Evolutionary conservation across 805 yeast genomes (phyloP), one percentile per base, ranked within the genome.

Genomic region (Candida mattraensis): DNA sequence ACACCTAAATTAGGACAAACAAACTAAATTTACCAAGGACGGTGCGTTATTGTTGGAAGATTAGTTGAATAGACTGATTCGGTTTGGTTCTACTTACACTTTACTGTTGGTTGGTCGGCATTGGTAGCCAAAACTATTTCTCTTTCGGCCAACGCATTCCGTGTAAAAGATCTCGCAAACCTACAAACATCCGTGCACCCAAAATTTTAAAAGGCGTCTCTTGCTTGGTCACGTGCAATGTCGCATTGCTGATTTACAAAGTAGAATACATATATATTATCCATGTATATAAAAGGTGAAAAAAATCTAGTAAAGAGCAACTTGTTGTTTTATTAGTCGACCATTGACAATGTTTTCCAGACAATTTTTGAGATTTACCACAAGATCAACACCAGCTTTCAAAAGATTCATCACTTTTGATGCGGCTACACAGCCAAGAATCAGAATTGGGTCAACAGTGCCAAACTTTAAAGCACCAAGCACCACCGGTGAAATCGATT

Each of bases 391-490:
- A 11, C 40, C 41, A 15, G 24, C 30, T 14, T 34, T 42, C 23
- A 37, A 31, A 23, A 67, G 70, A 60, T 57, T 56, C 45, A 46
- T 60, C 27, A 62, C 73, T n/a, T 72, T 72, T 51, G 72, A 65
- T 44, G 74, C 71, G 41, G 75, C 71, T 40, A 64, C 72, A 20
- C 80, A 74, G 58, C 79, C 80, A 59, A 70, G 78, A 63, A 65
- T 81, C 48, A 77, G 95, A 71, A 82, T 83, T 61, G 94, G 94
- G 37, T 76, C 89, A 27, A 66, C 67, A 35, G 97, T 95, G 40
- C 97, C 97, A 60, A 82, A 89, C 64, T 88, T 88, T 74, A 69
- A 72, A 44, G 91, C 95, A 41, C 78, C 77, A 47, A 78, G 95
- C 39, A 85, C 96, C 41, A 72, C 71, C 46, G 97, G 97, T 40